Evolutionary conservation across 2,329 filamentous ascomycete species (phyloP).

Genomic region (Monosporascus sp.): DNA sequence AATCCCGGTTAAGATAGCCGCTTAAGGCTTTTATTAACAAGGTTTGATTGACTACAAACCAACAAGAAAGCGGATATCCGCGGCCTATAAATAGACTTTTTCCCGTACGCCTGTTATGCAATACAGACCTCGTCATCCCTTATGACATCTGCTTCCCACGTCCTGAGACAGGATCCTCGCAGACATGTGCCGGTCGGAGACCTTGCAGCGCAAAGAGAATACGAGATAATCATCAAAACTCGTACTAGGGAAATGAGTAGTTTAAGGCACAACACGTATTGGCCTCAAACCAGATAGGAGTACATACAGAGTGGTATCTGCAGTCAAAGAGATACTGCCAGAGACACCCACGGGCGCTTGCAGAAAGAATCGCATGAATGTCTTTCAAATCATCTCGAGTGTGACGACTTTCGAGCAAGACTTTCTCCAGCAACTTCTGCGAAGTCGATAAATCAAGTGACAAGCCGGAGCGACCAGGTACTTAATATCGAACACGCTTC

Average conservation of each 20-base stretch:
- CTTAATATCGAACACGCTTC: background rate
- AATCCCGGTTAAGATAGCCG: background rate
- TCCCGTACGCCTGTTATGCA: conserved; percentile 45
- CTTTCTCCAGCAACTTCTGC: background rate
- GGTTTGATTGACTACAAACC: conserved; percentile 13
- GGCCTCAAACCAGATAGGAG: conserved; percentile 8
- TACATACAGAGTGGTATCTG: conserved; percentile 24
- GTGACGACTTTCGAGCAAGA: background rate
- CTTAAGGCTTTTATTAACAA: background rate
- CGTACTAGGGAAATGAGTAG: conserved; percentile 1
- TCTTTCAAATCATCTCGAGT: background rate
- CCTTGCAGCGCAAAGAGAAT: conserved; percentile 32
- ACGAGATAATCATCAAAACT: conserved; percentile 1
- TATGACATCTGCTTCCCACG: conserved; percentile 34
- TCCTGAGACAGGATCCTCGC: conserved; percentile 32
- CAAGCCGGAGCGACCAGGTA: background rate
- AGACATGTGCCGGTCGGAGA: conserved; percentile 43
- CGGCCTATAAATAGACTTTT: conserved; percentile 30
- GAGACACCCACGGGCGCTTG: background rate
- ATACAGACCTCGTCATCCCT: conserved; percentile 48
- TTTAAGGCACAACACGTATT: background rate
- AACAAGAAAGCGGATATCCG: conserved; percentile 14
- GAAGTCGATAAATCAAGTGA: background rate
- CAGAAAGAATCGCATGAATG: background rate
- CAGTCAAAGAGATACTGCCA: conserved; percentile 1